Base-by-base conservation (phyloP, 208 protist species). In the Trichomonas tenax region DNA sequence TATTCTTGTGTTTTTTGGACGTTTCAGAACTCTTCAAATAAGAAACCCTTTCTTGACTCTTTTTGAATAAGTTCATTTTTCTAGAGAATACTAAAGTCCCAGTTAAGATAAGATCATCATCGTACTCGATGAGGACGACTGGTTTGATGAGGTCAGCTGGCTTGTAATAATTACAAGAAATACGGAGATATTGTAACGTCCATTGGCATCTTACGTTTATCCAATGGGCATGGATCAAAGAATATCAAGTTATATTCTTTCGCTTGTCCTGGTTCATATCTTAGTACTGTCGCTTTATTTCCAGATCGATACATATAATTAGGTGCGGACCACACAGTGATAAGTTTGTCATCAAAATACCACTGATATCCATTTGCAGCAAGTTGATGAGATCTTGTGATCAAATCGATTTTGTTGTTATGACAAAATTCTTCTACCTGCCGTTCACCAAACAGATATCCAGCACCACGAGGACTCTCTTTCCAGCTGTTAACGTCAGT, bases 361-460 rank as follows among this genome's bases (percentile, higher is more conserved):
- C 97, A 97, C 96, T 98, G 97, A 96, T 97, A 98, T 38, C 97
- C 97, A 88, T 98, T 97, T 96, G 97, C 97, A 41, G 97, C 97
- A 38, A 97, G 97, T 95, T 97, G 97, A 72, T 98, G 97, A n/a
- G 97, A 97, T 40, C 97, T 96, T 81, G 95, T 96, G 96, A 99
- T 99, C 51, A 99, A 98, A 82, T 98, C 98, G 97, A 99, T 97
- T 41, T 97, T 98, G 97, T 99, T 99, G 31, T 97, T 98, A 72
- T 97, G 96, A 96, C 99, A 99, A 97, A 99, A 99, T 81, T 97
- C 96, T 89, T 93, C 44, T 11, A 99, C 98, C 0, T 99, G 98
- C 96, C 99, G 98, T 45, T 98, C 98, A 88, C 99, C 99, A 98
- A 99, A 99, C 41, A 99, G 97, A 96, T 99, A 99, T 9, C 99